Conservation (phyloP, 768 basidiomycete genomes). For the Russula sp. region DNA sequence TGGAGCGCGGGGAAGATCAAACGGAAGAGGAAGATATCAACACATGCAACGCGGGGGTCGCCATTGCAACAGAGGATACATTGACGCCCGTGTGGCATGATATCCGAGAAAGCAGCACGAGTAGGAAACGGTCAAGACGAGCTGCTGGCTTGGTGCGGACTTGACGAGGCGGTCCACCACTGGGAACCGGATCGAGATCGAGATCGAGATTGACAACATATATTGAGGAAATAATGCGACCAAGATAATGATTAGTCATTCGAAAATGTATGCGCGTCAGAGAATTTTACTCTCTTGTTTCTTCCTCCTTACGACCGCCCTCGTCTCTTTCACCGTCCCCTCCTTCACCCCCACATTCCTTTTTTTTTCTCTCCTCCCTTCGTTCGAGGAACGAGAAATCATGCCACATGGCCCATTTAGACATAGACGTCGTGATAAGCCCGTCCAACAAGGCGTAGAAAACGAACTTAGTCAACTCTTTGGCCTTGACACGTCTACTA, state of each 20-base stretch:
- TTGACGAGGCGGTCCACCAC: background rate
- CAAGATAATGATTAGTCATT: background rate
- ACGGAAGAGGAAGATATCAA: constrained; percentile 16
- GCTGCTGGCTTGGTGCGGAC: background rate
- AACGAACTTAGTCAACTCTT: background rate
- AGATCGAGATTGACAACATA: background rate
- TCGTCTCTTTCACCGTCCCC: background rate
- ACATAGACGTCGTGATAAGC: background rate
- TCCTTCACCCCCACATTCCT: constrained; percentile 15
- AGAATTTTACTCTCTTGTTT: background rate
- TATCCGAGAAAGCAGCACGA: background rate
- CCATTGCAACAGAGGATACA: constrained; percentile 22
- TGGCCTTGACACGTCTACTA: too few species aligned
- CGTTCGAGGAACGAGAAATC: background rate
- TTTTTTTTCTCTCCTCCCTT: constrained; percentile 10
- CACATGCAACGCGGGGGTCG: constrained; percentile 12
- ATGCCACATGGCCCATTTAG: constrained; percentile 10
- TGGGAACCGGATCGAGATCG: background rate
- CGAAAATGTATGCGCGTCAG: background rate
- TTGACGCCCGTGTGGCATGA: constrained; percentile 19
- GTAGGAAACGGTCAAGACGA: background rate
- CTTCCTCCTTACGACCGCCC: too few species aligned
- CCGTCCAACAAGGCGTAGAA: background rate
- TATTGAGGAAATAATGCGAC: too few species aligned
- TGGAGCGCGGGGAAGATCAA: constrained; percentile 17